Evolutionary conservation across 192 early-diverging fungal genomes (phyloP).

Genomic region (Umbelopsis isabellina): DNA sequence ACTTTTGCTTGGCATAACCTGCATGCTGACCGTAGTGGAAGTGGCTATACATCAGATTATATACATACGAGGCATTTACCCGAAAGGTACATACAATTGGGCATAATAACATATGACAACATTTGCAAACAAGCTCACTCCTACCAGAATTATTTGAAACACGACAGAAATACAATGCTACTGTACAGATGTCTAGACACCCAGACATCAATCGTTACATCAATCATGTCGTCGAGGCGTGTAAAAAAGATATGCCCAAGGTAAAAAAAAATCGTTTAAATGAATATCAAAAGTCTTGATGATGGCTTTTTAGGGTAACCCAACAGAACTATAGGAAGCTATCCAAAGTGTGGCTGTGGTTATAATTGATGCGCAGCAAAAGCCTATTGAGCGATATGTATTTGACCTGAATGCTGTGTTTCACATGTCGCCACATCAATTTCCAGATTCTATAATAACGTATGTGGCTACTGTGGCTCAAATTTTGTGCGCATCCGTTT

Average conservation of each 20-base stretch:
- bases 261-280: conserved; percentile 27
- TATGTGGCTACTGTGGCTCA: conserved; percentile 17
- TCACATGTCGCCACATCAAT: conserved; percentile 4
- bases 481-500: background rate
- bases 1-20: background rate
- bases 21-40: conserved; percentile 17
- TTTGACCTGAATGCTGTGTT: conserved; percentile 15
- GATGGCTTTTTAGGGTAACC: background rate
- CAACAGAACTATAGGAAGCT: background rate
- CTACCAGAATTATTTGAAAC: conserved; percentile 43
- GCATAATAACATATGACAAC: background rate
- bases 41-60: conserved; percentile 31
- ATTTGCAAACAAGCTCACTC: background rate
- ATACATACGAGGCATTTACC: conserved; percentile 23
- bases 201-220: conserved; percentile 56
- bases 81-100: conserved; percentile 2
- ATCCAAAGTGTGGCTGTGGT: background rate
- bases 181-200: conserved; percentile 54
- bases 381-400: conserved; percentile 6
- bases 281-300: background rate
- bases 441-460: background rate
- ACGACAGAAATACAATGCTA: conserved; percentile 47
- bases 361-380: background rate
- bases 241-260: conserved; percentile 42
- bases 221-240: conserved; percentile 40